These are phyloP conservation scores for Talaromyces atroroseus DNA, from an alignment of 2,329 filamentous ascomycete genomes.

Conservation along the genomic window DNA sequence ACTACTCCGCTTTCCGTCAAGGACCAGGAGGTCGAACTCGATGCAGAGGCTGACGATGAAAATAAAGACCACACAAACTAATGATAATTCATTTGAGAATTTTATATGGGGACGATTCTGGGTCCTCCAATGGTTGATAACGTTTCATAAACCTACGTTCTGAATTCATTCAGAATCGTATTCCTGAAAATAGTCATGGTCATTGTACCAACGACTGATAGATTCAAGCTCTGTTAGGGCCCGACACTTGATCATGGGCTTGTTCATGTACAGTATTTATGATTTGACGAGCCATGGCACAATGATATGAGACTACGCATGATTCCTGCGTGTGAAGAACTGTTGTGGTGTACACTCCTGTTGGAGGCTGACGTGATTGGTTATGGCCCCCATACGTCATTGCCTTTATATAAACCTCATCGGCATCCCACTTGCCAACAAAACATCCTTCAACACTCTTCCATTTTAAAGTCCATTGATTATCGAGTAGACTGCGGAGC, in stretches of 20 bases:
- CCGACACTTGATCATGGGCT: neutral
- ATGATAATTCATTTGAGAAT: neutral
- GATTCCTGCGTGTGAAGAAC: neutral
- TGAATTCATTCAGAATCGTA: too few relatives aligned
- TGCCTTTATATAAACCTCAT: too few relatives aligned
- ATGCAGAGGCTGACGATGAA: neutral
- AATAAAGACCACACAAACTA: neutral
- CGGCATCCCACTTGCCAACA: too few relatives aligned
- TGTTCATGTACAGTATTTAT: neutral
- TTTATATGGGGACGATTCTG: neutral
- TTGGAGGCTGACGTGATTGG: neutral
- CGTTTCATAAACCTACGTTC: neutral
- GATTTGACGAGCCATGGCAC: neutral
- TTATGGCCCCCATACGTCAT: constrained; percentile 4
- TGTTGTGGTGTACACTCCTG: neutral
- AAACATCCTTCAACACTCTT: too few relatives aligned
- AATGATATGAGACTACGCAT: too few relatives aligned
- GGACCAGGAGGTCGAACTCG: neutral
- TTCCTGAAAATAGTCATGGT: neutral
- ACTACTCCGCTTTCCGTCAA: neutral
- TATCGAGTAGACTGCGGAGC: too few relatives aligned
- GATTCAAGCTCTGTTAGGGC: neutral
- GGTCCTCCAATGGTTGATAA: neutral
- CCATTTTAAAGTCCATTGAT: too few relatives aligned
- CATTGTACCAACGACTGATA: neutral